These are phyloP conservation scores for Dactylorhiza incarnata DNA, from an alignment of 106 monocot genomes.

Conservation along the genomic window DNA sequence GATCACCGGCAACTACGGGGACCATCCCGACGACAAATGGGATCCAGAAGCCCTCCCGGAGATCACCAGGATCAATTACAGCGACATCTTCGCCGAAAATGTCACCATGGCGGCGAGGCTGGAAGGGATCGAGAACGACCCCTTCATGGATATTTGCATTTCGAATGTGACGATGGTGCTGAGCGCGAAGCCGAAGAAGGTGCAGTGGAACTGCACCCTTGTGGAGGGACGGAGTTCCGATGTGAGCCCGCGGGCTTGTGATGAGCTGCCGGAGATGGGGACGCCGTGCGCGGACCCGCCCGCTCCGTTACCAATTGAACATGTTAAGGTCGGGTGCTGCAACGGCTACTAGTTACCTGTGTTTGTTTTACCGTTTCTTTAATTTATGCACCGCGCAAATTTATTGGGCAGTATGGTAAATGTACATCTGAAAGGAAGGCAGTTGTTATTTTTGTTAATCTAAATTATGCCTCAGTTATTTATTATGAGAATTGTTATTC, in stretches of 20 bases:
- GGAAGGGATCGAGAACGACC: conserved; percentile 52
- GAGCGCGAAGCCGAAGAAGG: conserved; percentile 47
- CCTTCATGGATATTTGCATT: conserved; percentile 74
- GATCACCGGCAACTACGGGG: conserved; percentile 72
- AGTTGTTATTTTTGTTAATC: too few relatives aligned
- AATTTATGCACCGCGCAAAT: too few relatives aligned
- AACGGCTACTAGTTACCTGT: too few relatives aligned
- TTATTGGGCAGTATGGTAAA: too few relatives aligned
- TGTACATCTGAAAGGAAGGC: too few relatives aligned
- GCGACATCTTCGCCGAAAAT: conserved; percentile 57
- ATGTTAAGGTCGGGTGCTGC: conserved; percentile 17
- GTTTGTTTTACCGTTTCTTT: too few relatives aligned
- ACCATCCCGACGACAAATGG: conserved; percentile 61
- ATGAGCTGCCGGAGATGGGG: conserved; percentile 19
- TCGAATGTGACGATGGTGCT: conserved; percentile 63
- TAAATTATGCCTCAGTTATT: too few relatives aligned
- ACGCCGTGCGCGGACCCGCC: conserved; percentile 36
- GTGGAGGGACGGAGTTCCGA: conserved; percentile 29
- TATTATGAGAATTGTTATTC: too few relatives aligned
- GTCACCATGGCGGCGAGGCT: conserved; percentile 62
- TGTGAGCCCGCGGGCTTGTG: conserved; percentile 46
- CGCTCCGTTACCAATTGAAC: conserved; percentile 33
- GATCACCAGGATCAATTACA: conserved; percentile 56
- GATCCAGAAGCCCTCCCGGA: conserved; percentile 71
- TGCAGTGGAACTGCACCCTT: conserved; percentile 64